Conservation (phyloP, 1,284 basidiomycete genomes). For the Fistulinella cinereoalba region DNA sequence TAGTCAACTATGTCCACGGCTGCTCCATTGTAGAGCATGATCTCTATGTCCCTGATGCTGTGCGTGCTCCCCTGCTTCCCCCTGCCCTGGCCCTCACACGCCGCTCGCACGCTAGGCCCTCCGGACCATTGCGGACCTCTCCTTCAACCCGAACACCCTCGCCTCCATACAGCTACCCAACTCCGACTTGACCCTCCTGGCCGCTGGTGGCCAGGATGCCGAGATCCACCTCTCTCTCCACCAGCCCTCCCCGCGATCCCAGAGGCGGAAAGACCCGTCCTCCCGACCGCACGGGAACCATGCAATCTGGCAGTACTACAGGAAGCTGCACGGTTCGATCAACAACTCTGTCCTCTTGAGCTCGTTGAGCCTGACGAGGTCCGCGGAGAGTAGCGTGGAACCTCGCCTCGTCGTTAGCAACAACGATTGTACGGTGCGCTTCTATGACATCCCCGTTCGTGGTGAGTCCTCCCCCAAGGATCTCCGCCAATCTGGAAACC, state of each 20-base stretch:
- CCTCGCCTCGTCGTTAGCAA: constrained; percentile 80
- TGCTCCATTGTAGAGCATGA: constrained; percentile 66
- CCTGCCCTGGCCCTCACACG: constrained; percentile 13
- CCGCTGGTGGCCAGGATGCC: constrained; percentile 78
- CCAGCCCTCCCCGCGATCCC: constrained; percentile 29
- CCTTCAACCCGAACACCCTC: constrained; percentile 69
- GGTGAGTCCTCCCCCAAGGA: constrained; percentile 40
- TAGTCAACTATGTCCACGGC: constrained; percentile 64
- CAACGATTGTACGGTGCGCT: constrained; percentile 76
- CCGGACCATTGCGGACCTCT: constrained; percentile 50
- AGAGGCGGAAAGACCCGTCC: constrained; percentile 13
- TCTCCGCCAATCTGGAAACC: constrained; percentile 49
- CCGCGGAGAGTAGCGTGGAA: constrained; percentile 57
- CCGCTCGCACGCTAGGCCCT: constrained; percentile 38
- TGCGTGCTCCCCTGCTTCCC: constrained; percentile 36
- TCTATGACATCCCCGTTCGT: constrained; percentile 67
- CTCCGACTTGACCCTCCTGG: constrained; percentile 61
- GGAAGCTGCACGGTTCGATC: constrained; percentile 62
- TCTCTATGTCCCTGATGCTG: constrained; percentile 47
- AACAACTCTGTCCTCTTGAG: constrained; percentile 82
- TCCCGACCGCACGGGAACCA: constrained; percentile 24
- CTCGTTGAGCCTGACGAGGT: constrained; percentile 53
- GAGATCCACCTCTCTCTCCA: constrained; percentile 73
- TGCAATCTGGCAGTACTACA: constrained; percentile 56
- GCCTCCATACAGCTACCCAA: constrained; percentile 56